A percentile compares a stretch with the other conserved stretches of the same genome.
Conservation (phyloP, 768 basidiomycete species). For the Hygrocybe coccinea region DNA sequence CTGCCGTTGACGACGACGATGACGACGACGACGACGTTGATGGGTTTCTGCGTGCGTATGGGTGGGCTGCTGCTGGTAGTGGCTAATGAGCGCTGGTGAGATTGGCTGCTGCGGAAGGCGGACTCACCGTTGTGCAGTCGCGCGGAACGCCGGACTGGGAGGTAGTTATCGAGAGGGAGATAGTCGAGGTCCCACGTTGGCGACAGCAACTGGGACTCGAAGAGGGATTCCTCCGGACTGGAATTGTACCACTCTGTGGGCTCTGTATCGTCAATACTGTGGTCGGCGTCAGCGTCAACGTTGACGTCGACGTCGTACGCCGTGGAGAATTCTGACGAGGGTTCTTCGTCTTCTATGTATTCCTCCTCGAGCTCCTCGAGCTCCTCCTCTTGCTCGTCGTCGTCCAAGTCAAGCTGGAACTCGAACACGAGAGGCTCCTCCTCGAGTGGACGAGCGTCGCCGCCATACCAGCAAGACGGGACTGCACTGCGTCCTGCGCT, state of each 20-base stretch:
- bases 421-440: conserved; percentile 60
- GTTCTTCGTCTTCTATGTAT: not conserved
- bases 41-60: no score
- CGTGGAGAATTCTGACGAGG: not conserved
- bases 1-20: no score
- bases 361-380: not conserved
- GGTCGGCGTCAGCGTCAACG: not conserved
- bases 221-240: not conserved
- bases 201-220: not conserved
- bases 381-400: not conserved
- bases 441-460: conserved; percentile 55
- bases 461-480: conserved; percentile 38
- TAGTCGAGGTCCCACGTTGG: not conserved
- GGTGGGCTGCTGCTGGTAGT: no score
- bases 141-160: not conserved
- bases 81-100: no score
- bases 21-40: no score
- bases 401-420: conserved; percentile 50
- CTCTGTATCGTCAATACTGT: not conserved
- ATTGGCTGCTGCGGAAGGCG: no score
- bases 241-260: not conserved
- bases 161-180: not conserved
- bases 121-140: not conserved
- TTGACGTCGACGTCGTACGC: not conserved
- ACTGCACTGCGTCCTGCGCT: conserved; percentile 39